phyloP scores from a whole-genome alignment of 805 yeast genomes.

The Kurtzmaniella fragi region DNA sequence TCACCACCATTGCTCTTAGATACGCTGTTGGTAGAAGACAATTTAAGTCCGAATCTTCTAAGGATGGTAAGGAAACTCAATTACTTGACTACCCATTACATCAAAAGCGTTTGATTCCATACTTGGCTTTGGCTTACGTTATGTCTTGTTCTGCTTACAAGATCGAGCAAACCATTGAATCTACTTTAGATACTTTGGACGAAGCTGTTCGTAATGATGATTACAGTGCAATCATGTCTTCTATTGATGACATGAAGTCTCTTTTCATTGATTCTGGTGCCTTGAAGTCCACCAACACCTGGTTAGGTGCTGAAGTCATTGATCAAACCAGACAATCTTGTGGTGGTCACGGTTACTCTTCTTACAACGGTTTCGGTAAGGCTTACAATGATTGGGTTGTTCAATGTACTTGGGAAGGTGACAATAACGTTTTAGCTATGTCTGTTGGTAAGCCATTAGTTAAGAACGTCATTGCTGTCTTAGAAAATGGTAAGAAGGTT shows the following conservation, averaged over 20 bases:
- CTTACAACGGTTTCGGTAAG: conserved; percentile 42
- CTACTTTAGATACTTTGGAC: conserved; percentile 29
- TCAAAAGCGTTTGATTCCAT: conserved; percentile 42
- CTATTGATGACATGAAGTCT: conserved; percentile 35
- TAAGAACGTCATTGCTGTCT: conserved; percentile 23
- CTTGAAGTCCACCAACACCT: conserved; percentile 39
- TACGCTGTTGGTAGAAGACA: conserved; percentile 45
- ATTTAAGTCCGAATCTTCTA: conserved; percentile 29
- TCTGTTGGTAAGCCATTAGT: conserved; percentile 37
- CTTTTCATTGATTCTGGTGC: conserved; percentile 42
- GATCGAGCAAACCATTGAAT: conserved; percentile 28
- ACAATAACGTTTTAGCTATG: conserved; percentile 40
- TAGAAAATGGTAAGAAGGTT: conserved; percentile 25
- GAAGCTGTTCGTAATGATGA: conserved; percentile 31
- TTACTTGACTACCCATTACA: conserved; percentile 42
- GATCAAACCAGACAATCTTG: conserved; percentile 42
- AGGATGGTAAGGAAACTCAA: conserved; percentile 30
- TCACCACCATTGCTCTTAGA: conserved; percentile 39
- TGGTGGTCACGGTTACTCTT: conserved; percentile 45
- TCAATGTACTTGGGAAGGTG: conserved; percentile 48
- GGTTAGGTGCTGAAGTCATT: conserved; percentile 39
- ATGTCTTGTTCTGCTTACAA: conserved; percentile 34
- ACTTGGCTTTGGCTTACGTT: conserved; percentile 36
- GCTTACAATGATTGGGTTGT: conserved; percentile 43
- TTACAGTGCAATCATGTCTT: conserved; percentile 22